A percentile compares a stretch with the other conserved stretches of the same genome.
phyloP scores from a whole-genome alignment of 805 yeast genomes.

The Metschnikowia picachoensis region DNA sequence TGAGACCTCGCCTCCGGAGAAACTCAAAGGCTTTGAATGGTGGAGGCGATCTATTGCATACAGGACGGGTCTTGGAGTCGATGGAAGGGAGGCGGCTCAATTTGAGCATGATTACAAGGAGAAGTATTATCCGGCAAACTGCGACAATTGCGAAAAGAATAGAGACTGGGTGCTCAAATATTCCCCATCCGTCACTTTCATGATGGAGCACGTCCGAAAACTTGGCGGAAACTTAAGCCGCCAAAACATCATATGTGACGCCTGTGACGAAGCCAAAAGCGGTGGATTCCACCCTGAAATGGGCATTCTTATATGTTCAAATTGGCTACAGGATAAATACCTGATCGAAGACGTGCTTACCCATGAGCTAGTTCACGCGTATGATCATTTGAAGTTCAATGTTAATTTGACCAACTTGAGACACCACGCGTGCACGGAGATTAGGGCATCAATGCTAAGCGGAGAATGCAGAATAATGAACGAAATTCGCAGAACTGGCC shows the following conservation, averaged over 20 bases:
- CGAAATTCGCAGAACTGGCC: conserved; percentile 61
- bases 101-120: conserved; percentile 57
- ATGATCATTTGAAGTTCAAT: conserved; percentile 82
- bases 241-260: conserved; percentile 66
- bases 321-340: conserved; percentile 67
- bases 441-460: conserved; percentile 85
- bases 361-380: conserved; percentile 91
- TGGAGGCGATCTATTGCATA: conserved; percentile 73
- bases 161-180: conserved; percentile 75
- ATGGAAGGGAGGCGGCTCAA: conserved; percentile 45
- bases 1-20: conserved; percentile 27
- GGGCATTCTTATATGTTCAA: conserved; percentile 86
- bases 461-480: conserved; percentile 94
- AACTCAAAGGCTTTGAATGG: conserved; percentile 63
- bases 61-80: conserved; percentile 64
- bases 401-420: conserved; percentile 80
- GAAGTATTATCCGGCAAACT: conserved; percentile 45
- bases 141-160: conserved; percentile 67
- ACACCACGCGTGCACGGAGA: conserved; percentile 97
- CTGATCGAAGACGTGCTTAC: conserved; percentile 88
- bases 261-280: conserved; percentile 74
- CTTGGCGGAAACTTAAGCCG: conserved; percentile 48
- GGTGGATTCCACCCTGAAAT: conserved; percentile 93
- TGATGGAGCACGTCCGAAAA: conserved; percentile 78
- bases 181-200: conserved; percentile 82